Evolutionary conservation across 495 filamentous ascomycete species (phyloP), one percentile per base, ranked within the genome.

Genomic region (Recurvomyces mirabilis): DNA sequence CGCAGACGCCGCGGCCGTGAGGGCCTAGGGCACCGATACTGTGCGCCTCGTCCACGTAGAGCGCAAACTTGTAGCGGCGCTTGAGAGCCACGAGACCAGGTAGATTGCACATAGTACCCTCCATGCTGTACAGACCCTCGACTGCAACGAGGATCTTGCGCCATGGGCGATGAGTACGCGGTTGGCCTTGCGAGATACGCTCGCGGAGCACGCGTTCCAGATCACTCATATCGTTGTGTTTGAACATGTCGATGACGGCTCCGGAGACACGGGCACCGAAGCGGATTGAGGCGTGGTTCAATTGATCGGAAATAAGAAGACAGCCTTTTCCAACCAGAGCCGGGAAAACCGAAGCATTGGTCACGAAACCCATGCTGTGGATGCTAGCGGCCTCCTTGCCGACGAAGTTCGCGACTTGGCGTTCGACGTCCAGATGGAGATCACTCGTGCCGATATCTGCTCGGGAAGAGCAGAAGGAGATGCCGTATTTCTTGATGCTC

Each of bases 101-200:
- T 22, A 98, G 75, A 56, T 98, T 88, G 61, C 82, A 86, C 88
- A 98, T 95, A 33, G 88, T 94, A 23, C 91, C 91, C 65, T 98
- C 91, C 91, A 98, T 98, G 1, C 88, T 95, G 68, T 98, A 98
- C 0, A 98, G 74, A 46, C 91, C 91, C 60, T 98, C 91, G 28
- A 98, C 86, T 25, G 88, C 87, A 38, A 98, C 85, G 35, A 98
- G 66, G 47, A 98, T 96, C 73, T 94, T 96, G 72, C 88, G 93
- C 91, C 91, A 98, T 10, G 91, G 91, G 7, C 91, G 81, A 59
- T 98, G 91, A 15, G 89, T 96, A 46, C 91, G 80, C 21, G 93
- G 93, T 52, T 98, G 91, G 13, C 91, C 91, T 65, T 95, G 87
- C 28, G 87, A 85, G 56, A 98, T 95, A 45, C 78, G 79, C 58